A percentile compares a stretch with the other conserved stretches of the same genome.
Conservation (phyloP, 1,284 basidiomycete species). For the Volvariella volvacea region DNA sequence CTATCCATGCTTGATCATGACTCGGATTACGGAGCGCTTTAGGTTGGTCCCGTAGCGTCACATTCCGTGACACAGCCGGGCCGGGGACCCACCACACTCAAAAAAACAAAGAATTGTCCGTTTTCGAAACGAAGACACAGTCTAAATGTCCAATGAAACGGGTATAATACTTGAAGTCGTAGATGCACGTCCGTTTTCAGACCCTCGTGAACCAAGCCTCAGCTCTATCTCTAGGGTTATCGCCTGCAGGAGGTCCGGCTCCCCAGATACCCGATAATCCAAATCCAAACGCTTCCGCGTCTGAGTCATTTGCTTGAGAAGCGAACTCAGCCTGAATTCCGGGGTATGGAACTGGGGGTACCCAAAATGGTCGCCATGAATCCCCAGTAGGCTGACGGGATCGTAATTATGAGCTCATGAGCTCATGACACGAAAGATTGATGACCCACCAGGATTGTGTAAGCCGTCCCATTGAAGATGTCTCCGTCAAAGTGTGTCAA, state of each 20-base stretch:
- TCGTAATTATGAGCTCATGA: not conserved
- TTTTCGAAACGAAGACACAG: no score
- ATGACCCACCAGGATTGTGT: not conserved
- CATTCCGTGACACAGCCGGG: no score
- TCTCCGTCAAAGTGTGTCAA: constrained; percentile 1
- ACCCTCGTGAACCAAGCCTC: not conserved
- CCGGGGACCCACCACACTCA: no score
- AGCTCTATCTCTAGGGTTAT: not conserved
- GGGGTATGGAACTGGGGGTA: no score
- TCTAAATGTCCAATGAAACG: no score
- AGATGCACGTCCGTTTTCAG: no score
- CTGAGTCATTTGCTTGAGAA: not conserved
- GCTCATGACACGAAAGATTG: not conserved
- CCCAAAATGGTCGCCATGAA: not conserved
- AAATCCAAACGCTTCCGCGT: not conserved
- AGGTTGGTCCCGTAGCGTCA: no score
- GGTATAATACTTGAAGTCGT: no score
- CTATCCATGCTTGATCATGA: no score
- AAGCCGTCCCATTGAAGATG: not conserved
- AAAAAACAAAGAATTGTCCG: no score
- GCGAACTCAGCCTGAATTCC: no score
- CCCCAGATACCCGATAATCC: not conserved
- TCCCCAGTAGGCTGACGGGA: not conserved
- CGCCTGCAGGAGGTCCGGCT: not conserved
- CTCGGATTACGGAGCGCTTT: no score